A percentile compares a stretch with the other conserved stretches of the same genome.
These are phyloP conservation scores for Medicago arabica DNA, from an alignment of 306 rosid species.

Conservation along the genomic window DNA sequence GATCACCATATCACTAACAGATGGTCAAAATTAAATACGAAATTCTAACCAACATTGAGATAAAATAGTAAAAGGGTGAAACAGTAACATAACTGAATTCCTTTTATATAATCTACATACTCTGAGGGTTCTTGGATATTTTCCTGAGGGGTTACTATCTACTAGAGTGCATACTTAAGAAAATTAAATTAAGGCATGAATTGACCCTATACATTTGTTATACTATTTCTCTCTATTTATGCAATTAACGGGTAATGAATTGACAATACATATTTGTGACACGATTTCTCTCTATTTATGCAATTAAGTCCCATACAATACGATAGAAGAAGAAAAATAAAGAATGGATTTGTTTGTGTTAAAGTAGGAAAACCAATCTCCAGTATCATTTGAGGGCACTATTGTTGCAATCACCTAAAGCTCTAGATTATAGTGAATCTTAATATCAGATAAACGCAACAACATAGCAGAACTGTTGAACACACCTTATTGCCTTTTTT, in stretches of 20 bases:
- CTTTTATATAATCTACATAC: neutral
- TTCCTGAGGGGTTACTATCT: neutral
- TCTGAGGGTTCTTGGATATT: neutral
- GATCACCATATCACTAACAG: slow-evolving; percentile 16
- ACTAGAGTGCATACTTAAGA: neutral
- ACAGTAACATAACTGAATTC: slow-evolving; percentile 11
- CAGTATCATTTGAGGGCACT: slow-evolving; percentile 9
- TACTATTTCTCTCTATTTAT: neutral
- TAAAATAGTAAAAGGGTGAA: slow-evolving; percentile 4
- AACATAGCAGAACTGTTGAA: slow-evolving; percentile 15
- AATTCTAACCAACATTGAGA: slow-evolving; percentile 20
- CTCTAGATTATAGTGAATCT: neutral
- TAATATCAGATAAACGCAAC: neutral
- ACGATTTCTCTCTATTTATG: neutral
- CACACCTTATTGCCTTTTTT: slow-evolving; percentile 85
- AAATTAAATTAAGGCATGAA: neutral
- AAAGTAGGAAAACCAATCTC: slow-evolving; percentile 13
- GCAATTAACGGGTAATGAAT: neutral
- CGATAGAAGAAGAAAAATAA: neutral
- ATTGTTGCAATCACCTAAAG: neutral
- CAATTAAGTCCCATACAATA: neutral
- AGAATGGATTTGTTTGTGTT: slow-evolving; percentile 3
- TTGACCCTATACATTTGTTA: neutral
- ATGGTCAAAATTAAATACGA: slow-evolving; percentile 12
- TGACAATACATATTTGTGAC: neutral